Evolutionary conservation across 75 land plant genomes (phyloP).

Genomic region (Selaginella moellendorffii): DNA sequence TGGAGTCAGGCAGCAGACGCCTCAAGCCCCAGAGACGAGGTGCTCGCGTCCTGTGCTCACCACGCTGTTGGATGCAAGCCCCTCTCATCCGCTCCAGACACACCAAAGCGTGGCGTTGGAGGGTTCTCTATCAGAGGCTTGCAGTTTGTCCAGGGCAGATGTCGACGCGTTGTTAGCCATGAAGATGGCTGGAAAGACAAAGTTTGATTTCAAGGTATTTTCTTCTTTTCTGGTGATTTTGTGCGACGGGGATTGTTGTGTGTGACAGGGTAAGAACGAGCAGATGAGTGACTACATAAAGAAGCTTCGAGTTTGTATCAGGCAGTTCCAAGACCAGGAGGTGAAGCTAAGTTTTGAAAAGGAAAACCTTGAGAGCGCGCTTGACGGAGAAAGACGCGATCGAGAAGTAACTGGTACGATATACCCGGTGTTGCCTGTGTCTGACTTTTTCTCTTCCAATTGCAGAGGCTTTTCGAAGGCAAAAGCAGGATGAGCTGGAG

Average conservation of each 20-base stretch:
- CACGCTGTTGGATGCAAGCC: background rate
- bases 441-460: too few species aligned
- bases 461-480: slow-evolving; percentile 4
- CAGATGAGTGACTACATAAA: slow-evolving; percentile 6
- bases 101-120: background rate
- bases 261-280: slow-evolving; percentile 7
- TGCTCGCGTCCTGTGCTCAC: background rate
- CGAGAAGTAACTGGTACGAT: background rate
- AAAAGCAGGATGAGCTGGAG: slow-evolving; percentile 11
- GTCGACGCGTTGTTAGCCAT: slow-evolving; percentile 5
- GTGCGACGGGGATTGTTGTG: background rate
- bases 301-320: slow-evolving; percentile 4
- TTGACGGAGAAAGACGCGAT: background rate
- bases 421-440: background rate
- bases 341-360: background rate
- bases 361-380: background rate
- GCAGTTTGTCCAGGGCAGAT: slow-evolving; percentile 4
- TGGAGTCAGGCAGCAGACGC: background rate
- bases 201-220: slow-evolving; percentile 3
- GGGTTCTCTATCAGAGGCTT: background rate
- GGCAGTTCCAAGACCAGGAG: slow-evolving; percentile 6
- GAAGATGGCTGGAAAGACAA: slow-evolving; percentile 10
- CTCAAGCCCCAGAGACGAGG: too few species aligned
- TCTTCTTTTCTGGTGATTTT: background rate
- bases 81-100: background rate